Evolutionary conservation across 139 green algal species (phyloP).

Genomic region (Auxenochlorella pyrenoidosa): DNA sequence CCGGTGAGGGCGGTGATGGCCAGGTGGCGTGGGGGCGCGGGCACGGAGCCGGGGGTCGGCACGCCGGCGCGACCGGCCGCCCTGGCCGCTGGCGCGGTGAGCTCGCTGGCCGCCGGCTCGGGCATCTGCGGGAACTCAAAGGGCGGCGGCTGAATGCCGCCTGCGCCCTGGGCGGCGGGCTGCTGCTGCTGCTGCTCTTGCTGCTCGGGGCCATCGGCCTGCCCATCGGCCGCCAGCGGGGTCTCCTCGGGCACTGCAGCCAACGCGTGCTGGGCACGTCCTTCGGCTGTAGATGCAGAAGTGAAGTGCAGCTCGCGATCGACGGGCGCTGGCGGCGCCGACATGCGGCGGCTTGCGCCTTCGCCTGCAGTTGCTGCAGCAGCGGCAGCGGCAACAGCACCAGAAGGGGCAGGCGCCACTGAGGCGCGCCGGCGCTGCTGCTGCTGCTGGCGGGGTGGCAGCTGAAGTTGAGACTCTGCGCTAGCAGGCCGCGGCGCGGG

Average conservation of each 20-base stretch:
- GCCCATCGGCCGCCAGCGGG: not conserved
- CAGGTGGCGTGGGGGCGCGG: slow-evolving; percentile 21
- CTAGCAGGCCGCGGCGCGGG: slow-evolving; percentile 15
- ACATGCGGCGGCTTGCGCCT: not conserved
- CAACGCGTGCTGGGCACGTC: not conserved
- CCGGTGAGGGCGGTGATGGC: slow-evolving; percentile 48
- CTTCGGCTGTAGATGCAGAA: not conserved
- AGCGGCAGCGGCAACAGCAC: not conserved
- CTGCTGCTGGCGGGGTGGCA: not conserved
- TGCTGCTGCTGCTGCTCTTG: not conserved
- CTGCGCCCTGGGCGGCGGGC: no score
- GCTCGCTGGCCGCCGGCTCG: not conserved
- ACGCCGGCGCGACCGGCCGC: not conserved
- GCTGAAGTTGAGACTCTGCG: slow-evolving; percentile 17
- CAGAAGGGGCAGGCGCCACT: not conserved
- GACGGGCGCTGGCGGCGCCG: not conserved
- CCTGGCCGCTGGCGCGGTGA: not conserved
- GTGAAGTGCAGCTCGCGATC: slow-evolving; percentile 23
- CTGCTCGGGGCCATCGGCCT: not conserved
- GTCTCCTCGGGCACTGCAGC: slow-evolving; percentile 10
- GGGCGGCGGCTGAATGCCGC: not conserved
- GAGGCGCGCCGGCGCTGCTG: not conserved
- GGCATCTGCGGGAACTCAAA: slow-evolving; percentile 1
- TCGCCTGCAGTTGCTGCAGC: no score
- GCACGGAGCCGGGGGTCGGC: slow-evolving; percentile 3